Conservation (phyloP, 2,329 filamentous ascomycete genomes). For the Ramularia endophylla region DNA sequence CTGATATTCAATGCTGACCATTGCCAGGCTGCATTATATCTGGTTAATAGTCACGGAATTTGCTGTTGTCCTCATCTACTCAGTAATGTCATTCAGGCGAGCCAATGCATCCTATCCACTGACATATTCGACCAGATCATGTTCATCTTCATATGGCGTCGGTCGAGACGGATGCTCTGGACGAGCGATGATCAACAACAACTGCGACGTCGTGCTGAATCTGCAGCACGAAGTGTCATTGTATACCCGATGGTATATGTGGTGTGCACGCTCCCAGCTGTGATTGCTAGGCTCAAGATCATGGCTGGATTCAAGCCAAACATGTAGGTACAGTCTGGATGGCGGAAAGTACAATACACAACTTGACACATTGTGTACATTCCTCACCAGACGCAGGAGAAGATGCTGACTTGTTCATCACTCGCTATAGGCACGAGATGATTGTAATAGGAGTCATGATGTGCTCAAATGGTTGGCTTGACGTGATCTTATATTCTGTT, state of each 20-base stretch:
- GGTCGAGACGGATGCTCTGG: constrained; percentile 16
- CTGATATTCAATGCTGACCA: background rate
- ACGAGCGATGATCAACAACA: constrained; percentile 10
- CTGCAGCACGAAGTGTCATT: constrained; percentile 37
- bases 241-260: constrained; percentile 64
- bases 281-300: constrained; percentile 55
- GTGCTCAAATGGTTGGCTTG: constrained; percentile 51
- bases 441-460: constrained; percentile 46
- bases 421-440: too few species aligned
- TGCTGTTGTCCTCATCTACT: constrained; percentile 46
- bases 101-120: background rate
- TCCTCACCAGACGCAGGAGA: too few species aligned
- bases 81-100: constrained; percentile 9
- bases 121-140: constrained; percentile 16
- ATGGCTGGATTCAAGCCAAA: constrained; percentile 48
- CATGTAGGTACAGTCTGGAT: too few species aligned
- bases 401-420: too few species aligned
- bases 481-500: constrained; percentile 52
- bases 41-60: constrained; percentile 55
- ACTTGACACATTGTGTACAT: too few species aligned
- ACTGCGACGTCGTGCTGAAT: constrained; percentile 47
- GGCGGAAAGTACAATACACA: too few species aligned
- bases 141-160: constrained; percentile 21
- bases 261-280: constrained; percentile 59
- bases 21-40: constrained; percentile 49